Base-by-base conservation (phyloP, 768 basidiomycete species). In the Phylloporus scabripes region DNA sequence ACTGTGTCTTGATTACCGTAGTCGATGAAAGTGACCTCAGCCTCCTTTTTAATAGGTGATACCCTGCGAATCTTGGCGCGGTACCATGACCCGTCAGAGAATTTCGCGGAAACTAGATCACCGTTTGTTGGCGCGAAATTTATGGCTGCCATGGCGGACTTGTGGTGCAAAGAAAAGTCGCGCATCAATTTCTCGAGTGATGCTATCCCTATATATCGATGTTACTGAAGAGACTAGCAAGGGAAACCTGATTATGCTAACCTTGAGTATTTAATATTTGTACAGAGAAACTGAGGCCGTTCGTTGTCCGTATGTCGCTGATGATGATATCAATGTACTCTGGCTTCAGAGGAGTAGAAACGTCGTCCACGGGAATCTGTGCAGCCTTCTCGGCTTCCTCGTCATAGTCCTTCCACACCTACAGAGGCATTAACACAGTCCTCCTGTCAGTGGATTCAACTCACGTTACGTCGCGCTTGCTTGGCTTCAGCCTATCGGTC, bases 21-120 rank as follows among this genome's bases (percentile, higher is more conserved):
- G 65, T 91, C 87, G 57, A 97, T 94, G 71, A 97, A 97, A 7
- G 85, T 84, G 29, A 99, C 85, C 65, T 96, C 91, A 6, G 92
- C 93, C 68, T 96, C 92, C 63, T 87, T 92, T 71, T 94, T 96
- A 36, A 89, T 59, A 4, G 90, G 81, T 39, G 91, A 94, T n/a
- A 81, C 72, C 18, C 89, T 79, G 45, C 87, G 86, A 52, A 97
- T 84, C 71, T 83, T 89, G 38, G 95, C 95, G 45, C 95, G 87
- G 69, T 98, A 97, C 96, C 95, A 99, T 42, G 85, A 74, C 7
- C 90, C 90, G 60, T 96, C 88, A 42, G 87, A 88, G 70, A 97
- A 97, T 63, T 92, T 92, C 15, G 93, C 95, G 11, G 91, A 92
- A 15, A 99, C 90, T 23, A 97, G 74, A 49, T 97, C 93, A 7